These are phyloP conservation scores for Ceratobasidium sp. DNA, from an alignment of 1,284 basidiomycete species.

Conservation along the genomic window DNA sequence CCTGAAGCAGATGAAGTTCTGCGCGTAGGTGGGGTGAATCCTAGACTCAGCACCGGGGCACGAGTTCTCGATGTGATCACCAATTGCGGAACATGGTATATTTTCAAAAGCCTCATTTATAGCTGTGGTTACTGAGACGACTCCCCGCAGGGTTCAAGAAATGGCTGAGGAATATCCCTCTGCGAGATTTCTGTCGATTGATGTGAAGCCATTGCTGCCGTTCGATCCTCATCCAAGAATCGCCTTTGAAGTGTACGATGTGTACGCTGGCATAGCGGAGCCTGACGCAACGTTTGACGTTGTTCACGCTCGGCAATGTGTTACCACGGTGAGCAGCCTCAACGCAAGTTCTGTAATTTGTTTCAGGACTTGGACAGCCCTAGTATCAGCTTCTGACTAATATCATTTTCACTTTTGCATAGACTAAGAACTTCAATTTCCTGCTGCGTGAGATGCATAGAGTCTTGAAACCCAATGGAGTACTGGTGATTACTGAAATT, in stretches of 20 bases:
- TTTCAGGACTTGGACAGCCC: too few species aligned
- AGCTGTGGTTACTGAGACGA: background rate
- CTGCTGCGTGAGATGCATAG: slow-evolving; percentile 32
- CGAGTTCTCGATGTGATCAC: slow-evolving; percentile 18
- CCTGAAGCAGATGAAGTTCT: slow-evolving; percentile 9
- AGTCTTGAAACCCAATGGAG: slow-evolving; percentile 24
- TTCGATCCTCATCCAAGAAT: slow-evolving; percentile 29
- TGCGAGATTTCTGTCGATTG: slow-evolving; percentile 13
- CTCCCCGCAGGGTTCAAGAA: slow-evolving; percentile 5
- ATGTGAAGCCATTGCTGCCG: slow-evolving; percentile 11
- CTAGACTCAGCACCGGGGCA: background rate
- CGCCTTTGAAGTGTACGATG: slow-evolving; percentile 28
- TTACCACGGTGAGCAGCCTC: slow-evolving; percentile 19
- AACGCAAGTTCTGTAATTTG: too few species aligned
- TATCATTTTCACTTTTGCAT: too few species aligned
- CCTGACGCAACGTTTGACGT: slow-evolving; percentile 32
- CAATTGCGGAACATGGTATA: slow-evolving; percentile 24
- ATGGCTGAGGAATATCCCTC: slow-evolving; percentile 24
- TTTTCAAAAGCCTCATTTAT: background rate
- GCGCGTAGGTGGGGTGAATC: background rate
- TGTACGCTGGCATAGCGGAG: slow-evolving; percentile 31
- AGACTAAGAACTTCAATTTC: slow-evolving; percentile 28
- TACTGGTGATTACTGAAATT: slow-evolving; percentile 22
- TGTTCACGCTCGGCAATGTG: slow-evolving; percentile 12
- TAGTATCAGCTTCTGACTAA: too few species aligned